Percentiles rank a stretch among this genome's conserved stretches.
These are phyloP conservation scores for Pinus taeda DNA, from an alignment of 75 land plant species.

Conservation along the genomic window DNA sequence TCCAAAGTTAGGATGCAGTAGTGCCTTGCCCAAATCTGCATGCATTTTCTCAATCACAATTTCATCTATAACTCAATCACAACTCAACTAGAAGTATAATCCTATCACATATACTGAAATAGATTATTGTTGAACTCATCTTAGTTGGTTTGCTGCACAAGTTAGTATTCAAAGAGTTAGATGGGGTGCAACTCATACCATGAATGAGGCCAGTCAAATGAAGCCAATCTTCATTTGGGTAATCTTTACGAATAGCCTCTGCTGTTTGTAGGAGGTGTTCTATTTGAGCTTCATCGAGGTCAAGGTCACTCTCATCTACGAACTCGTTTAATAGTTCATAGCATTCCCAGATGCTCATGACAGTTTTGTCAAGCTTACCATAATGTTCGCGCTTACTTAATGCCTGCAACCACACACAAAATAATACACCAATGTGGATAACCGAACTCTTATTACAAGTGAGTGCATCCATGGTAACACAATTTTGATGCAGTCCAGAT, in stretches of 20 bases:
- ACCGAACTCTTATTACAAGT: background rate
- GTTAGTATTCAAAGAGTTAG: background rate
- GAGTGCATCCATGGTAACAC: background rate
- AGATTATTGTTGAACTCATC: background rate
- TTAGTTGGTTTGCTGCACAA: background rate
- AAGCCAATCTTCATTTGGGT: constrained; percentile 86
- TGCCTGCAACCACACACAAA: constrained; percentile 41
- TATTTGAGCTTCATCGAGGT: constrained; percentile 87
- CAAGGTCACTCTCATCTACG: constrained; percentile 85
- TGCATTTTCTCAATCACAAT: background rate
- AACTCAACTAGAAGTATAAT: too few species aligned
- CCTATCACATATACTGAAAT: background rate
- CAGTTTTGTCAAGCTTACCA: constrained; percentile 44
- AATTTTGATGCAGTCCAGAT: background rate
- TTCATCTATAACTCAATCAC: background rate
- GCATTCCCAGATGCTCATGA: constrained; percentile 93
- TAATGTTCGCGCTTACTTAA: constrained; percentile 64
- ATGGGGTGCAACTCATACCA: constrained; percentile 29
- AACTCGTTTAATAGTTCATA: constrained; percentile 75
- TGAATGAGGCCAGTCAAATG: constrained; percentile 85
- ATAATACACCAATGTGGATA: background rate
- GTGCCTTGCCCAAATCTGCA: constrained; percentile 91
- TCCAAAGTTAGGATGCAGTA: constrained; percentile 79
- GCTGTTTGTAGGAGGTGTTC: constrained; percentile 83
- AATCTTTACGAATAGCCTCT: constrained; percentile 79